Base-by-base conservation (phyloP, 2,329 filamentous ascomycete genomes). In the Spiromastix sp. region DNA sequence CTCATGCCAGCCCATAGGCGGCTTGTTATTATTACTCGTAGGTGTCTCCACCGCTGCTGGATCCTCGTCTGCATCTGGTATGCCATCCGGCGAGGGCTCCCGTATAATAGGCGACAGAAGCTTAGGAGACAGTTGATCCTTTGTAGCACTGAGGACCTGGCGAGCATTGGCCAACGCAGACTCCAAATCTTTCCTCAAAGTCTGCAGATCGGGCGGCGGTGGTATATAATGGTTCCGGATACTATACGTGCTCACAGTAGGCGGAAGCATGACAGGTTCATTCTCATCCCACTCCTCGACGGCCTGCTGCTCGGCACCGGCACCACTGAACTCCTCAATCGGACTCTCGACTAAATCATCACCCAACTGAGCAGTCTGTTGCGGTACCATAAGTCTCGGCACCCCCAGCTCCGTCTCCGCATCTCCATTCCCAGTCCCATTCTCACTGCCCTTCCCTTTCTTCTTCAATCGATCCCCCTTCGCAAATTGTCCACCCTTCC, bases 241-340 rank as follows among this genome's bases (percentile, higher is more conserved):
- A 46, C 84, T 86, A 60, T 96, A 98, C 3, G 91, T 98, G 69
- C 87, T 95, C 26, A 89, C 85, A 0, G 91, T 98, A 0, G 91
- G 91, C n/a, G 91, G 89, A 3, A 95, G 76, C 77, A 98, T 89
- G 41, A 80, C 72, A 19, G 77, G 73, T 40, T 85, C 82, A 6
- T 66, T 64, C 16, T 70, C 67, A 4, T 66, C 69, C 31, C 64
- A 69, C 18, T 69, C 70, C 2, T 60, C 56, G 8, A 64, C 48
- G 5, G 62, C 63, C 5, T 45, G 38, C n/a, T n/a, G n/a, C n/a
- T n/a, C n/a, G n/a, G n/a, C n/a, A 30, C 43, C 44, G 7, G 43
- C 62, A 7, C 46, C 39, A 34, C 41, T 44, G 5, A 46, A 40
- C 28, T 54, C 55, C 8, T 61, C 57, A 20, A 70, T 62, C 9